Base-by-base conservation (phyloP, 1,139 yeast species). In the Hemisphaericaspora xylanilytica region DNA sequence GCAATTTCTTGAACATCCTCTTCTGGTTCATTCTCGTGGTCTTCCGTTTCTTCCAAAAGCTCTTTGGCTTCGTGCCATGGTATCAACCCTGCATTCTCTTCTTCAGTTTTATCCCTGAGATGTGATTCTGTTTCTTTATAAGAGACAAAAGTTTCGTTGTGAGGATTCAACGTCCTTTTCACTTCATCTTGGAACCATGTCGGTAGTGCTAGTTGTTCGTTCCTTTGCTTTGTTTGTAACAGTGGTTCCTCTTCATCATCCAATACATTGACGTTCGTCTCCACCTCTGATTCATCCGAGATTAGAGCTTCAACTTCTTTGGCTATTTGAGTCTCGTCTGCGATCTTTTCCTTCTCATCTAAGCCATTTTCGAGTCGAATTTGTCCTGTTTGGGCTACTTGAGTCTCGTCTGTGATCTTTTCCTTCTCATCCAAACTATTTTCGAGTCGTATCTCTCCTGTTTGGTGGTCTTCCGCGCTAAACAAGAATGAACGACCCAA, bases 71-170 rank as follows among this genome's bases (percentile, higher is more conserved):
- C 79, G 26, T 56, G 58, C 73, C 77, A 75, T 0, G 78, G 62
- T 11, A 75, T 63, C 41, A 77, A 55, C 0, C 81, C 81, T 0
- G 71, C 73, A 28, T 63, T 65, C 41, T 73, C 75, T 37, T 75
- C 79, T 29, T 65, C 74, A 3, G 65, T 56, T 13, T 48, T 37
- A n/a, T 47, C 44, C 3, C 37, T 12, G 9, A 33, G 38, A 37
- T 41, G 37, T 17, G 28, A 20, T 12, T 43, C 42, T 17, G 13
- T 32, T 22, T 31, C 40, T 26, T 30, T 40, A 18, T 37, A 29
- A 12, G 40, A 21, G 3, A 47, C 33, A 39, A 45, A 45, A 29
- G 29, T 49, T 30, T 41, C 44, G 27, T 31, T 43, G 29, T 47
- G 48, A 4, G 55, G 50, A 31, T 46, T 45, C 13, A 43, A 40